These are phyloP conservation scores for Laburnicola sp. DNA, from an alignment of 2,329 filamentous ascomycete species.

Conservation along the genomic window DNA sequence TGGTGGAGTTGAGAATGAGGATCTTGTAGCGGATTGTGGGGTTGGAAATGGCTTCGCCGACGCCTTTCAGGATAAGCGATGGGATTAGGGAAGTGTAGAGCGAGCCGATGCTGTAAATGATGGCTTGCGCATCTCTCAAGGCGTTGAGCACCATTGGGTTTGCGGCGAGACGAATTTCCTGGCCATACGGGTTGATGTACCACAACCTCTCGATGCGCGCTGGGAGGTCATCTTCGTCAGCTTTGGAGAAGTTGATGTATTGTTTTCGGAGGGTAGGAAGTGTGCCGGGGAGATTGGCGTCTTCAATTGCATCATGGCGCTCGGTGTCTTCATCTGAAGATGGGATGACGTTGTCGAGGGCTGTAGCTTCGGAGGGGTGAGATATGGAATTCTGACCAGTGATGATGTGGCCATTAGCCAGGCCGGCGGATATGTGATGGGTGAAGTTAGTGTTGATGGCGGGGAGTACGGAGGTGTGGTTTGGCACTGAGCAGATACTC, in stretches of 20 bases:
- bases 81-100: conserved; percentile 89
- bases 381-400: conserved; percentile 76
- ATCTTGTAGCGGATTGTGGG: conserved; percentile 69
- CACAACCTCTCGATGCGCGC: conserved; percentile 79
- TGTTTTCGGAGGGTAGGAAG: conserved; percentile 77
- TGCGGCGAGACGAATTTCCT: conserved; percentile 83
- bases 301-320: conserved; percentile 69
- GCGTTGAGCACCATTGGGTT: conserved; percentile 79
- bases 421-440: conserved; percentile 85
- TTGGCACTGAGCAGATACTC: conserved; percentile 81
- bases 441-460: conserved; percentile 95
- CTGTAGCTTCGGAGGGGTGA: conserved; percentile 35
- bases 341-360: conserved; percentile 24
- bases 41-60: conserved; percentile 66
- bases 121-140: conserved; percentile 63
- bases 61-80: conserved; percentile 74
- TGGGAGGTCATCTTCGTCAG: conserved; percentile 71
- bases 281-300: conserved; percentile 79
- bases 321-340: conserved; percentile 49
- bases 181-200: conserved; percentile 99
- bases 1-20: conserved; percentile 78
- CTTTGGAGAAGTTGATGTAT: conserved; percentile 81
- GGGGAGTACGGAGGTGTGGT: conserved; percentile 76
- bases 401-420: conserved; percentile 75
- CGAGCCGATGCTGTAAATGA: conserved; percentile 93